phyloP scores from a whole-genome alignment of 345 rosid species.

The Salix brachista region DNA sequence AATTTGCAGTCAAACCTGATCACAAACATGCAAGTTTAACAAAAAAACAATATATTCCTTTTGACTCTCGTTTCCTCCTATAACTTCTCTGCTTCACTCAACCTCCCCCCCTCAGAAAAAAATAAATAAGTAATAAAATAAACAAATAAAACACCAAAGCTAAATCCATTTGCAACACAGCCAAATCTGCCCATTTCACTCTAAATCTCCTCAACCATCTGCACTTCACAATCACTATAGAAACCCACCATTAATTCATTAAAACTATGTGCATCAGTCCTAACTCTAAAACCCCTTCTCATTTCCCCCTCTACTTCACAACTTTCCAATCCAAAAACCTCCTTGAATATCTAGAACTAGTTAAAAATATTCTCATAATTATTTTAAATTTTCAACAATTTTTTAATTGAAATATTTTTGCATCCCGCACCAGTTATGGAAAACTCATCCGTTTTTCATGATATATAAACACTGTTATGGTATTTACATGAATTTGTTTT shows the following conservation, averaged over 20 bases:
- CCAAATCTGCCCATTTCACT: constrained; percentile 49
- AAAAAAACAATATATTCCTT: not conserved
- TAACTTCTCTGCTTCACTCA: constrained; percentile 51
- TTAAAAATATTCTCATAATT: too few relatives aligned
- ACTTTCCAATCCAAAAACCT: constrained; percentile 46
- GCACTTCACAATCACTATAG: constrained; percentile 50
- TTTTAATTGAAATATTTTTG: too few relatives aligned
- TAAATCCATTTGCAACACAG: constrained; percentile 42
- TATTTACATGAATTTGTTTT: too few relatives aligned
- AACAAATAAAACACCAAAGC: constrained; percentile 56
- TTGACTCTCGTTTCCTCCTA: constrained; percentile 65
- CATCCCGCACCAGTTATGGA: too few relatives aligned
- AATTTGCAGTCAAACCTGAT: not conserved
- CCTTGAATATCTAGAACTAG: constrained; percentile 7
- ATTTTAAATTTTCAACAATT: too few relatives aligned
- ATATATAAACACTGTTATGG: too few relatives aligned
- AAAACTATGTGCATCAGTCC: constrained; percentile 59
- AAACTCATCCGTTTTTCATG: too few relatives aligned
- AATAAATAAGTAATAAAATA: not conserved
- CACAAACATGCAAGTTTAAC: not conserved
- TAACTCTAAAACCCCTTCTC: constrained; percentile 27
- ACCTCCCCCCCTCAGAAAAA: constrained; percentile 50
- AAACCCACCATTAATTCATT: constrained; percentile 63
- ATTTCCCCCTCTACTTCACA: constrained; percentile 7
- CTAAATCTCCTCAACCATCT: constrained; percentile 62